These are phyloP conservation scores for Monosporascus sp. DNA, from an alignment of 2,329 filamentous ascomycete genomes.

Conservation along the genomic window DNA sequence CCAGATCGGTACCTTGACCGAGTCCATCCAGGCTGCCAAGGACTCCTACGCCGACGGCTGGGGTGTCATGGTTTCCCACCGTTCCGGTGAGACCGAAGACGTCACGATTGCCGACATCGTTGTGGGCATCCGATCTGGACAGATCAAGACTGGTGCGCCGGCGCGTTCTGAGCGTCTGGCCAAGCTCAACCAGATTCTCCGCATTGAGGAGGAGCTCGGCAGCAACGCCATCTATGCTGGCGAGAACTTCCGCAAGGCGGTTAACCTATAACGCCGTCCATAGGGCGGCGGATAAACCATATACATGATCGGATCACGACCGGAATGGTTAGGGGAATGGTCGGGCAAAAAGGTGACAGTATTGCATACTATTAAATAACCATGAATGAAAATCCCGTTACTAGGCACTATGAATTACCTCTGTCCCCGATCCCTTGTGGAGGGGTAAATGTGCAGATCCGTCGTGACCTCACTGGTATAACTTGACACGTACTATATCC, in stretches of 20 bases:
- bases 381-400: conserved; percentile 12
- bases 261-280: conserved; percentile 65
- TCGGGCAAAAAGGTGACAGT: conserved; percentile 23
- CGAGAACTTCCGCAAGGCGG: conserved; percentile 81
- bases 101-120: conserved; percentile 98
- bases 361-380: conserved; percentile 13
- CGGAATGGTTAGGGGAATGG: conserved; percentile 20
- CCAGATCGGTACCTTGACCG: conserved; percentile 98
- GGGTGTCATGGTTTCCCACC: conserved; percentile 99
- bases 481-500: no score
- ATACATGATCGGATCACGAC: conserved; percentile 18
- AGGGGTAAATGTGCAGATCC: no score
- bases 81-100: conserved; percentile 98
- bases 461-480: no score
- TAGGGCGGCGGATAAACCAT: conserved; percentile 8
- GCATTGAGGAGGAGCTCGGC: conserved; percentile 98
- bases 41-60: conserved; percentile 93
- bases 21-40: conserved; percentile 99
- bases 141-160: conserved; percentile 99
- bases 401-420: conserved; percentile 1
- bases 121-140: conserved; percentile 90
- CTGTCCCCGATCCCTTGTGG: neutral
- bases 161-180: conserved; percentile 95
- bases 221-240: conserved; percentile 88
- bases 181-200: conserved; percentile 99